Evolutionary conservation across 1,139 yeast species (phyloP).

Genomic region (Martiniozyma asiatica): DNA sequence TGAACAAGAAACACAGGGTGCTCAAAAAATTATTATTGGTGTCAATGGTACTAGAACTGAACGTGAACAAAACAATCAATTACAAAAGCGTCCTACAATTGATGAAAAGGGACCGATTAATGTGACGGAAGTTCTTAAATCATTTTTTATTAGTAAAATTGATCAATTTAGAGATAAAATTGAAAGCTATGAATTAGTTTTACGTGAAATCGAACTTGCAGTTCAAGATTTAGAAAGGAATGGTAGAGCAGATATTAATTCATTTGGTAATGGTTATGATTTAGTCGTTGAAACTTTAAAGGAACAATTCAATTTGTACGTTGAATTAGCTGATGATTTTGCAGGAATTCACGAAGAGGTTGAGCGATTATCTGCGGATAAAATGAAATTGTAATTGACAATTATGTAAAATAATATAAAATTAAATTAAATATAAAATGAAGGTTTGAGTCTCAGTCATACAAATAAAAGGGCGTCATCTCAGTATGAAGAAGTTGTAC

Average conservation of each 20-base stretch:
- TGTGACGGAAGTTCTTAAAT: conserved; percentile 28
- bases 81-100: conserved; percentile 7
- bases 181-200: conserved; percentile 51
- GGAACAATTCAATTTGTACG: conserved; percentile 73
- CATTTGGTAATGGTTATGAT: conserved; percentile 31
- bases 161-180: conserved; percentile 43
- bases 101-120: conserved; percentile 16
- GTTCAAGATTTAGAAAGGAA: conserved; percentile 55
- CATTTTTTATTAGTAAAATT: conserved; percentile 42
- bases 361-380: conserved; percentile 23
- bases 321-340: conserved; percentile 82
- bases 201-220: conserved; percentile 64
- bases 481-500: too few species aligned
- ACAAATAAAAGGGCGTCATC: too few species aligned
- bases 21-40: conserved; percentile 18
- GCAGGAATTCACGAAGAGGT: conserved; percentile 82
- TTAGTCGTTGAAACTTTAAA: conserved; percentile 55
- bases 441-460: too few species aligned
- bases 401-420: too few species aligned
- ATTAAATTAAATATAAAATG: too few species aligned
- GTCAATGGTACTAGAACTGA: conserved; percentile 20
- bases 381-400: too few species aligned
- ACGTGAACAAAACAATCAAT: conserved; percentile 9
- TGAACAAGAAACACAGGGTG: conserved; percentile 15
- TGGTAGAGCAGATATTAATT: too few species aligned